These are phyloP conservation scores for Mycena metata DNA, from an alignment of 768 basidiomycete species.

Conservation along the genomic window DNA sequence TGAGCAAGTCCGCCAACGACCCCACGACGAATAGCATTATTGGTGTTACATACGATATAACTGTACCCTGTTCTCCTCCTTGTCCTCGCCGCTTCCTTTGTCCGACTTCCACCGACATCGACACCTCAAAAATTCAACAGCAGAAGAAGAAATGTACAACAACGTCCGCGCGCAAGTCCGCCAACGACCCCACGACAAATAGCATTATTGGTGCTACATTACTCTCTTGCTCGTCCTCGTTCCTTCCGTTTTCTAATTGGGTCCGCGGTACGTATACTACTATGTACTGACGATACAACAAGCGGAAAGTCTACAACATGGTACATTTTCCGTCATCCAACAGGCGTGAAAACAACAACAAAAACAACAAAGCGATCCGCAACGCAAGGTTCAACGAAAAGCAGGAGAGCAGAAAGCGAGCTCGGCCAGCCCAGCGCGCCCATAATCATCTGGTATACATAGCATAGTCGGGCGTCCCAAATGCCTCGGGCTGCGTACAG, in stretches of 20 bases:
- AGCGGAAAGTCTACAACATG: slow-evolving; percentile 25
- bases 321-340: too few relatives aligned
- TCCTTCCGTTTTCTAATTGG: slow-evolving; percentile 19
- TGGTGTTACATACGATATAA: too few relatives aligned
- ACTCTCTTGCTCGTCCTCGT: not conserved
- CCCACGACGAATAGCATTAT: not conserved
- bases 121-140: not conserved
- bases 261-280: slow-evolving; percentile 17
- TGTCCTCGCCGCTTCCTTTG: slow-evolving; percentile 5
- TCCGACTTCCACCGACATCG: too few relatives aligned
- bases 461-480: slow-evolving; percentile 27
- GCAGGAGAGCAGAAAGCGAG: not conserved
- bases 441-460: slow-evolving; percentile 31
- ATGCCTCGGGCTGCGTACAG: slow-evolving; percentile 28
- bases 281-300: slow-evolving; percentile 29
- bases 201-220: not conserved
- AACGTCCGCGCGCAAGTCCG: not conserved
- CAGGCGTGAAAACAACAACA: not conserved
- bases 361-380: not conserved
- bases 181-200: not conserved
- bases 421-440: not conserved
- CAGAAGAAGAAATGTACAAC: slow-evolving; percentile 9
- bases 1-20: not conserved
- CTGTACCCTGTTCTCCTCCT: too few relatives aligned
- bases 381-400: not conserved